phyloP scores from a whole-genome alignment of 2,329 filamentous ascomycete genomes.

The Nannizzia gypsea region DNA sequence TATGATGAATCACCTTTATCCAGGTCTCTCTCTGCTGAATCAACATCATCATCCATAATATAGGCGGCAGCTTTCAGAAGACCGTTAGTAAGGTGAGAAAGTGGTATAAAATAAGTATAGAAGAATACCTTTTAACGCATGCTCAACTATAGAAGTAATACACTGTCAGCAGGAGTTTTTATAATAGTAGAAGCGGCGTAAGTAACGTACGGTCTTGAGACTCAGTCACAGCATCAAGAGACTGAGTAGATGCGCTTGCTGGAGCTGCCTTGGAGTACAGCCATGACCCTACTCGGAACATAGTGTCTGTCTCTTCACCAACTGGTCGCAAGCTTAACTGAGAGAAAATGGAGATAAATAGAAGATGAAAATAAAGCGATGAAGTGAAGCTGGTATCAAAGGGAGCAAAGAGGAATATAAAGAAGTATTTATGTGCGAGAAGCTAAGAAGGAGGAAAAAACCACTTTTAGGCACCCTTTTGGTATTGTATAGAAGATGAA shows the following conservation, averaged over 20 bases:
- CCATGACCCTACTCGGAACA: constrained; percentile 35
- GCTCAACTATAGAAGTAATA: constrained; percentile 22
- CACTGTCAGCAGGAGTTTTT: constrained; percentile 16
- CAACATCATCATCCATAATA: constrained; percentile 85
- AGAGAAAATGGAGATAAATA: background rate
- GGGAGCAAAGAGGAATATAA: background rate
- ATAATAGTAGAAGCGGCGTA: background rate
- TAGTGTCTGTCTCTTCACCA: constrained; percentile 12
- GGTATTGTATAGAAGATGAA: no score
- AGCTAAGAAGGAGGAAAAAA: background rate
- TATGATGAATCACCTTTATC: constrained; percentile 69
- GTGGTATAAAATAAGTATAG: background rate
- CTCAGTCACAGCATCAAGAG: constrained; percentile 47
- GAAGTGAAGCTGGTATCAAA: background rate
- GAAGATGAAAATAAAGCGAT: background rate
- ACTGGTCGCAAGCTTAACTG: background rate
- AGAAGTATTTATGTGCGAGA: background rate
- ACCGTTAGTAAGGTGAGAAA: background rate
- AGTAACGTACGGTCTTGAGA: constrained; percentile 36
- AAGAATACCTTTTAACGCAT: constrained; percentile 33
- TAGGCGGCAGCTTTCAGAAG: constrained; percentile 46
- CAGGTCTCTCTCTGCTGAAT: constrained; percentile 63
- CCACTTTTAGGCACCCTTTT: no score
- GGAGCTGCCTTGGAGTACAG: constrained; percentile 32
- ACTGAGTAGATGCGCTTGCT: constrained; percentile 39